A percentile compares a stretch with the other conserved stretches of the same genome.
These are phyloP conservation scores for Globisporangium orthogonon DNA, from an alignment of 352 stramenopile genomes.

Conservation along the genomic window DNA sequence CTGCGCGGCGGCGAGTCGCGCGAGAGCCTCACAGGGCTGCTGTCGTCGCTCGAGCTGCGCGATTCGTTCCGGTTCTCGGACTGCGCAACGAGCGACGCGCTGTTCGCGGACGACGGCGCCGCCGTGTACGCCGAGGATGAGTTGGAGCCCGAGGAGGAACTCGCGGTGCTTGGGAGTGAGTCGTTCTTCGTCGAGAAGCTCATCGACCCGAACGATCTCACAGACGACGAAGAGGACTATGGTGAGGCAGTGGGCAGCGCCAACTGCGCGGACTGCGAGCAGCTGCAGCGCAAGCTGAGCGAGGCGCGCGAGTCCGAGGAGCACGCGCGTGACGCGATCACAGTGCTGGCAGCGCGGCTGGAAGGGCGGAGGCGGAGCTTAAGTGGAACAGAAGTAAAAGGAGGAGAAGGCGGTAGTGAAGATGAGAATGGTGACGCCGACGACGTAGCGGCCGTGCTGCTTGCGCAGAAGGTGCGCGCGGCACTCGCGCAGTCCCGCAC, in stretches of 20 bases:
- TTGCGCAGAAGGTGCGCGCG: background rate
- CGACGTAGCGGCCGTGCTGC: background rate
- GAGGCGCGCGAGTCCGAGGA: background rate
- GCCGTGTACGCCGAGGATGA: background rate
- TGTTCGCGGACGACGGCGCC: constrained; percentile 1
- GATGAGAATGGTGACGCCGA: background rate
- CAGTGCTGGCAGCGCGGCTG: background rate
- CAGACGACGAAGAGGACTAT: constrained; percentile 19
- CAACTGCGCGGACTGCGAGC: constrained; percentile 6
- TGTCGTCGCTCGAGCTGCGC: constrained; percentile 15
- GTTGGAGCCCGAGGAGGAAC: constrained; percentile 21
- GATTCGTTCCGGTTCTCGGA: constrained; percentile 8
- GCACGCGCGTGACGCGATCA: background rate
- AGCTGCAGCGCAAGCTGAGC: background rate
- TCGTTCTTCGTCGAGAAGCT: constrained; percentile 15
- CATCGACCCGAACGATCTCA: constrained; percentile 13
- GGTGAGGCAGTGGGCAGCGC: background rate
- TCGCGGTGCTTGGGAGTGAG: constrained; percentile 2
- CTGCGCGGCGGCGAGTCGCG: constrained; percentile 9
- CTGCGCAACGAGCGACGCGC: constrained; percentile 2
- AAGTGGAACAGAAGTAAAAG: background rate
- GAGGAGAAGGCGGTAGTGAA: too few species aligned
- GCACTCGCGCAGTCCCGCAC: background rate
- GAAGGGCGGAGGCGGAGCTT: background rate
- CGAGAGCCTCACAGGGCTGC: constrained; percentile 12